Evolutionary conservation across 1,139 yeast genomes (phyloP).

Genomic region (Debaryomycetaceae sp.): DNA sequence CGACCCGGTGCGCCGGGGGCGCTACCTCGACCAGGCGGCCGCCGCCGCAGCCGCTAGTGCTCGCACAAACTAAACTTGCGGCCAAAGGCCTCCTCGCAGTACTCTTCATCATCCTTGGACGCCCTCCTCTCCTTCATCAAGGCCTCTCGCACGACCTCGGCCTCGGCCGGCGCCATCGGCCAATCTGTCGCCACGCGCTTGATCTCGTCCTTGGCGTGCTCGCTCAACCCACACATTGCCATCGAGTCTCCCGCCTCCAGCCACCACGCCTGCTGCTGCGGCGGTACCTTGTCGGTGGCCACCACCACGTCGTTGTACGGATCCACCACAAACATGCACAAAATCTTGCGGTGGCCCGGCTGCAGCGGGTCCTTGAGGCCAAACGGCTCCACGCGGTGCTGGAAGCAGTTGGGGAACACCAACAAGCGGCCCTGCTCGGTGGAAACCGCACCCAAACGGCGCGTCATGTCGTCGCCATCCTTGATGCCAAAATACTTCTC

Average conservation of each 20-base stretch:
- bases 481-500: conserved; percentile 23
- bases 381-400: conserved; percentile 39
- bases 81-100: conserved; percentile 14
- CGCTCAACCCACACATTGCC: conserved; percentile 9
- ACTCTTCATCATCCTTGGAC: conserved; percentile 9
- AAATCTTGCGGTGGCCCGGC: conserved; percentile 36
- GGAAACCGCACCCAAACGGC: conserved; percentile 21
- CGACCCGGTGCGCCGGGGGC: conserved; percentile 68
- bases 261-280: conserved; percentile 12
- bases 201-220: conserved; percentile 11
- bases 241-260: conserved; percentile 5
- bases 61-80: conserved; percentile 28
- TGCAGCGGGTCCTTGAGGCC: conserved; percentile 30
- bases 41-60: conserved; percentile 17
- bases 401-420: conserved; percentile 37
- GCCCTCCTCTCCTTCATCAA: conserved; percentile 32
- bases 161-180: conserved; percentile 12
- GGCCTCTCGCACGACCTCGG: conserved; percentile 15
- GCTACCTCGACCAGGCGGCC: conserved; percentile 44
- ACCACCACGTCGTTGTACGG: conserved; percentile 29
- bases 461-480: conserved; percentile 23
- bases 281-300: conserved; percentile 33
- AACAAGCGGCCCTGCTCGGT: conserved; percentile 25
- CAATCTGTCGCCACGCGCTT: conserved; percentile 9
- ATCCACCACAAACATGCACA: conserved; percentile 38